Percentiles rank a stretch among this genome's conserved stretches.
phyloP scores from a whole-genome alignment of 2,329 filamentous ascomycete species.

The Parafenestella ontariensis region DNA sequence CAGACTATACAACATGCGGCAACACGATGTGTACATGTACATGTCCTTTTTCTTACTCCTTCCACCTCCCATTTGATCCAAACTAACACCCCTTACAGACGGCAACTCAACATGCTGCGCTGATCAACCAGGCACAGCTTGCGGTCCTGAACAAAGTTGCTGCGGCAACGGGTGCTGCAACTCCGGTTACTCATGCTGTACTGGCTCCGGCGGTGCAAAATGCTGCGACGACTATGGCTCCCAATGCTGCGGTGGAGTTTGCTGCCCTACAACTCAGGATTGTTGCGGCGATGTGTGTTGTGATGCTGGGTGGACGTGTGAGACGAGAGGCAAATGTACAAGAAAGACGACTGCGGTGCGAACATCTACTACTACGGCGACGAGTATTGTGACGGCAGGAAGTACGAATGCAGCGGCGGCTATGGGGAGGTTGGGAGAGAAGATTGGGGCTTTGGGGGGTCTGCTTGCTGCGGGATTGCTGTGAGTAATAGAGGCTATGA shows the following conservation, averaged over 20 bases:
- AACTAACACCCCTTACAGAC: not conserved
- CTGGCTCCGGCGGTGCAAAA: not conserved
- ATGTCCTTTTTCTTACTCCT: not conserved
- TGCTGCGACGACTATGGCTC: not conserved
- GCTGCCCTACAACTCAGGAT: not conserved
- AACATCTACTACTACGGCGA: not conserved
- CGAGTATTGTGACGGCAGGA: not conserved
- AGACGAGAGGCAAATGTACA: not conserved
- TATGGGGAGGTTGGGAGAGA: not conserved
- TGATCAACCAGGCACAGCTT: not conserved
- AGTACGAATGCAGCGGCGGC: not conserved
- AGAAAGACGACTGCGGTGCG: not conserved
- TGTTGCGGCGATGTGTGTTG: conserved; percentile 2
- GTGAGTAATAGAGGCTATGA: no score
- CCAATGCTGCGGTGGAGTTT: conserved; percentile 1
- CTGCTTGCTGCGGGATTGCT: not conserved
- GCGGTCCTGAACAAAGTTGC: not conserved
- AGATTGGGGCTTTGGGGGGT: not conserved
- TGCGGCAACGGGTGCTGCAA: conserved; percentile 1
- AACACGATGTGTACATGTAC: conserved; percentile 3
- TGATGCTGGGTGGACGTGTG: not conserved
- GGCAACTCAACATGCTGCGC: conserved; percentile 2
- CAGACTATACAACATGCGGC: not conserved
- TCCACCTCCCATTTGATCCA: not conserved
- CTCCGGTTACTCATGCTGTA: not conserved